Evolutionary conservation across 306 rosid genomes (phyloP).

Genomic region (Bauhinia variegata): DNA sequence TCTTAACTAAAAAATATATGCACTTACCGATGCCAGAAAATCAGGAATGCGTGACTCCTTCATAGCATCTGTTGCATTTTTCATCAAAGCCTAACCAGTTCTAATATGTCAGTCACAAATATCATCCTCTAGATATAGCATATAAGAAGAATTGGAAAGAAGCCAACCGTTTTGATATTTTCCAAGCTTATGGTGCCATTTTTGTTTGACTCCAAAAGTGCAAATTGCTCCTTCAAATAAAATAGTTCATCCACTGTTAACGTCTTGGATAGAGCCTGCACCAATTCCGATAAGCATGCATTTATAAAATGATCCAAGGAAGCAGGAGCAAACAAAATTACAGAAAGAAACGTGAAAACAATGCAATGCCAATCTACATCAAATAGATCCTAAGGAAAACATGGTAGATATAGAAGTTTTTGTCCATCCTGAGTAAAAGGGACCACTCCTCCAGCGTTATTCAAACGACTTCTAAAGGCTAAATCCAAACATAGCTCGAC

Average conservation of each 20-base stretch:
- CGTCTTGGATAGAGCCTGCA: slow-evolving; percentile 86
- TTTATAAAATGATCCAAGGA: too few relatives aligned
- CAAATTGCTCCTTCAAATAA: slow-evolving; percentile 76
- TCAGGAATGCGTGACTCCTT: slow-evolving; percentile 81
- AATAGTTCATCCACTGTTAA: slow-evolving; percentile 65
- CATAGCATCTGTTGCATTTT: slow-evolving; percentile 87
- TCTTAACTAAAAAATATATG: not conserved
- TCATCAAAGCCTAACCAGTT: slow-evolving; percentile 71
- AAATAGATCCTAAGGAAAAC: slow-evolving; percentile 8
- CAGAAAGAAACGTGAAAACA: slow-evolving; percentile 6
- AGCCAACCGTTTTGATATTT: slow-evolving; percentile 79
- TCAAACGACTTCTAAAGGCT: slow-evolving; percentile 1
- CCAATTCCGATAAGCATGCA: slow-evolving; percentile 16
- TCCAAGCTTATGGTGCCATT: slow-evolving; percentile 77
- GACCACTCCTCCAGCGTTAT: slow-evolving; percentile 1
- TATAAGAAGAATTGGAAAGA: slow-evolving; percentile 33
- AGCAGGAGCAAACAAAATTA: not conserved
- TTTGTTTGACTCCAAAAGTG: slow-evolving; percentile 78
- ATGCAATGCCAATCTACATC: slow-evolving; percentile 9
- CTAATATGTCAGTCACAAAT: slow-evolving; percentile 38
- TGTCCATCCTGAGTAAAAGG: slow-evolving; percentile 15
- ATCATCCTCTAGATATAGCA: slow-evolving; percentile 19
- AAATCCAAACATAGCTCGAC: not conserved
- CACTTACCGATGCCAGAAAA: slow-evolving; percentile 72
- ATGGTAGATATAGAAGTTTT: not conserved